These are phyloP conservation scores for Suillus hirtellus DNA, from an alignment of 768 basidiomycete genomes.

Conservation along the genomic window DNA sequence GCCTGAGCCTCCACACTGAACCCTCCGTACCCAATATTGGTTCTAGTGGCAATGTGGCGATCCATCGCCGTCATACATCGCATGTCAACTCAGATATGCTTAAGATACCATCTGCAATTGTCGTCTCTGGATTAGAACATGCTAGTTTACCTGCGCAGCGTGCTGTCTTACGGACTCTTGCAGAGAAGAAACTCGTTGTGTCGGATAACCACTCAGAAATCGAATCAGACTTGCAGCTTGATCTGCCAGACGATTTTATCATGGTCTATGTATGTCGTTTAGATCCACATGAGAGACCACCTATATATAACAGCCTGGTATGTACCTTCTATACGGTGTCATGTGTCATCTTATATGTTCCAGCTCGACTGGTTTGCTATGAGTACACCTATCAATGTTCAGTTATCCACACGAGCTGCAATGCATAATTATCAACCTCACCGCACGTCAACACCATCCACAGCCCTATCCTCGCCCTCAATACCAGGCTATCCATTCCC, in stretches of 20 bases:
- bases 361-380: slow-evolving; percentile 81
- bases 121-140: slow-evolving; percentile 72
- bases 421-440: slow-evolving; percentile 35
- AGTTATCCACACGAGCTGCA: slow-evolving; percentile 37
- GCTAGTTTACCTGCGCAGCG: slow-evolving; percentile 55
- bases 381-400: slow-evolving; percentile 61
- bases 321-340: slow-evolving; percentile 23
- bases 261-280: slow-evolving; percentile 71
- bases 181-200: slow-evolving; percentile 51
- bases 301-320: slow-evolving; percentile 66
- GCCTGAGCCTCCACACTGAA: slow-evolving; percentile 18
- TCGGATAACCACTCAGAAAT: slow-evolving; percentile 17
- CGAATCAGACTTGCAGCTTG: slow-evolving; percentile 23
- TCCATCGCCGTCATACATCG: slow-evolving; percentile 18
- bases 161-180: slow-evolving; percentile 52
- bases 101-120: slow-evolving; percentile 57
- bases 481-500: slow-evolving; percentile 31
- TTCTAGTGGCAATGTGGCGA: slow-evolving; percentile 8
- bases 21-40: slow-evolving; percentile 17
- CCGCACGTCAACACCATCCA: slow-evolving; percentile 29
- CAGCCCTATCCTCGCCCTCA: slow-evolving; percentile 30
- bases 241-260: slow-evolving; percentile 64
- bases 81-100: slow-evolving; percentile 22
- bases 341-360: slow-evolving; percentile 15
- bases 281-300: slow-evolving; percentile 64